These are phyloP conservation scores for Xenoacremonium recifei DNA, from an alignment of 2,329 filamentous ascomycete genomes.

Conservation along the genomic window DNA sequence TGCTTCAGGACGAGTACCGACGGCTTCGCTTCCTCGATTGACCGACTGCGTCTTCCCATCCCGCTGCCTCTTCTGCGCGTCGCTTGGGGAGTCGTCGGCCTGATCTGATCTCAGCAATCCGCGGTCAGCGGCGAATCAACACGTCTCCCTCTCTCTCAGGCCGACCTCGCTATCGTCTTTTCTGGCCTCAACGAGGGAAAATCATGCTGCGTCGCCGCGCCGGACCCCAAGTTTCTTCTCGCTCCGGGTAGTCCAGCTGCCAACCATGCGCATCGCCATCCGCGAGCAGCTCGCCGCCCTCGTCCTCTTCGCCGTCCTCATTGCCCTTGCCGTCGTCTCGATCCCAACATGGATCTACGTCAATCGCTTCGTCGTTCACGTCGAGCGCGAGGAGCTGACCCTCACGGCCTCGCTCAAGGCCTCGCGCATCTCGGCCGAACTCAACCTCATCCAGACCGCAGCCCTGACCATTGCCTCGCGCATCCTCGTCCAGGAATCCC, in stretches of 20 bases:
- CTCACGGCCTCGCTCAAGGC: constrained; percentile 86
- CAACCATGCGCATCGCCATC: constrained; percentile 78
- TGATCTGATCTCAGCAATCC: no score
- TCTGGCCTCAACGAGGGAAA: constrained; percentile 16
- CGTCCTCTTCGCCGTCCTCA: constrained; percentile 71
- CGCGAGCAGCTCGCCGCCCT: constrained; percentile 81
- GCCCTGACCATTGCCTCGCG: constrained; percentile 70
- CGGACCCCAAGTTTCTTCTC: constrained; percentile 15
- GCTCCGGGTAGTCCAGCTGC: constrained; percentile 21
- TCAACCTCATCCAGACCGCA: constrained; percentile 75
- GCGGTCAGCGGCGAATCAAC: no score
- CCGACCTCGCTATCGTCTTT: no score
- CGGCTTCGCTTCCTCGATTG: no score
- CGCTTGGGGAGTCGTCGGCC: no score
- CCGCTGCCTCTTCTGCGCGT: no score
- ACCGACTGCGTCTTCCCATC: no score
- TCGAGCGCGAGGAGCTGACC: constrained; percentile 61
- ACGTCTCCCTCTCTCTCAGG: no score
- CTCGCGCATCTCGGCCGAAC: constrained; percentile 73
- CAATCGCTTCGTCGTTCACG: constrained; percentile 50
- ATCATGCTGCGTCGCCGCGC: constrained; percentile 26
- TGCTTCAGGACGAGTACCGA: no score
- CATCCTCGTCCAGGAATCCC: constrained; percentile 55
- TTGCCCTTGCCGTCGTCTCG: constrained; percentile 74
- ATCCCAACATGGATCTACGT: constrained; percentile 70